Evolutionary conservation across 208 protist genomes (phyloP), one percentile per base, ranked within the genome.

Genomic region (Acanthamoeba royreba): DNA sequence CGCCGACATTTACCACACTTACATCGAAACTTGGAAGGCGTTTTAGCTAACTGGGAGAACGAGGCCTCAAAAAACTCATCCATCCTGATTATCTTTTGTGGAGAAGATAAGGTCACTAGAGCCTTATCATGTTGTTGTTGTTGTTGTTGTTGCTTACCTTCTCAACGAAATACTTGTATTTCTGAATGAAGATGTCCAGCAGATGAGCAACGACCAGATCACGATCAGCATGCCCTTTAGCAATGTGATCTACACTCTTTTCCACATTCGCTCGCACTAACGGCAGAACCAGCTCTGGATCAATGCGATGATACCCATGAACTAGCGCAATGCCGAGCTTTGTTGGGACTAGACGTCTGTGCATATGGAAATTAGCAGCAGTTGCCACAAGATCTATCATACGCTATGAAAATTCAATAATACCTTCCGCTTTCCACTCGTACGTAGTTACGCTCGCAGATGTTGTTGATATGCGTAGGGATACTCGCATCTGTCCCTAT

Each of bases 61-160:
- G 98, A 98, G 19, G 98, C 98, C 22, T 98, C 98, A 97, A 99
- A 99, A 47, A 99, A 98, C 31, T 95, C 96, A 87, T 99, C 98
- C 95, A 98, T 99, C 25, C 40, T 95, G 69, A 94, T 92, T 94
- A 49, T 87, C 83, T 31, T n/a, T n/a, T n/a, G n/a, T n/a, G n/a
- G n/a, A n/a, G n/a, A n/a, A n/a, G n/a, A n/a, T n/a, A n/a, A n/a
- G n/a, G n/a, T n/a, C n/a, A n/a, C n/a, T n/a, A n/a, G n/a, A n/a
- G n/a, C n/a, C 49, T 25, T 19, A 55, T 55, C 13, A 55, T 55
- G 22, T 33, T 35, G 94, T 58, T 15, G 19, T 28, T 77, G 77
- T 52, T 35, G 40, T 11, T 45, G 17, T 93, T 28, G 31, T 19
- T 47, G 8, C 52, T 43, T 63, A 95, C 79, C 92, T 93, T 93